Conservation (phyloP, 2,329 filamentous ascomycete species). For the Helotiales sp. region DNA sequence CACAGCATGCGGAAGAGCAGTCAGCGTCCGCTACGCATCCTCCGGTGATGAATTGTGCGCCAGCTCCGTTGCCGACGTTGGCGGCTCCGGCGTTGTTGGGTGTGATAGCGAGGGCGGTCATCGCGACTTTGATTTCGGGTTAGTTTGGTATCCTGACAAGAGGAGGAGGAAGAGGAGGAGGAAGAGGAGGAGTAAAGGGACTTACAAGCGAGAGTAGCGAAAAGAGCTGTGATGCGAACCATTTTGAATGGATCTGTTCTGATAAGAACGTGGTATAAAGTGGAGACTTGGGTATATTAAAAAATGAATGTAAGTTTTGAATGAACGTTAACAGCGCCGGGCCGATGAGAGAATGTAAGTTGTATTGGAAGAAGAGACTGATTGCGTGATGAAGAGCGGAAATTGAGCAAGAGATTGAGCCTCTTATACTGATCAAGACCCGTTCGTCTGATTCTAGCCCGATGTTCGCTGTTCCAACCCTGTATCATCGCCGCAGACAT, state of each 20-base stretch:
- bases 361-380: neutral
- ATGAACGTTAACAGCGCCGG: conserved; percentile 13
- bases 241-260: no score
- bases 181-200: neutral
- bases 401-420: no score
- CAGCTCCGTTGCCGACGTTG: conserved; percentile 38
- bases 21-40: conserved; percentile 39
- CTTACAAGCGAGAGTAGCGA: conserved; percentile 35
- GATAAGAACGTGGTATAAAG: no score
- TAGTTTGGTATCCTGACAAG: neutral
- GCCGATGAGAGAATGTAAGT: conserved; percentile 11
- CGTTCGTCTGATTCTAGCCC: neutral
- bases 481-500: neutral
- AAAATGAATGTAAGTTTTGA: neutral
- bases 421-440: neutral
- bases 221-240: conserved; percentile 35
- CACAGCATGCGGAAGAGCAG: conserved; percentile 37
- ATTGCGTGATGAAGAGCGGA: conserved; percentile 1
- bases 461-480: neutral
- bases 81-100: conserved; percentile 38
- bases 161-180: neutral
- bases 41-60: conserved; percentile 40
- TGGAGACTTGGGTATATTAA: neutral
- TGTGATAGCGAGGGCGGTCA: conserved; percentile 35
- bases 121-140: conserved; percentile 31